phyloP scores from a whole-genome alignment of 306 rosid species.

The Cucumis cinereus region DNA sequence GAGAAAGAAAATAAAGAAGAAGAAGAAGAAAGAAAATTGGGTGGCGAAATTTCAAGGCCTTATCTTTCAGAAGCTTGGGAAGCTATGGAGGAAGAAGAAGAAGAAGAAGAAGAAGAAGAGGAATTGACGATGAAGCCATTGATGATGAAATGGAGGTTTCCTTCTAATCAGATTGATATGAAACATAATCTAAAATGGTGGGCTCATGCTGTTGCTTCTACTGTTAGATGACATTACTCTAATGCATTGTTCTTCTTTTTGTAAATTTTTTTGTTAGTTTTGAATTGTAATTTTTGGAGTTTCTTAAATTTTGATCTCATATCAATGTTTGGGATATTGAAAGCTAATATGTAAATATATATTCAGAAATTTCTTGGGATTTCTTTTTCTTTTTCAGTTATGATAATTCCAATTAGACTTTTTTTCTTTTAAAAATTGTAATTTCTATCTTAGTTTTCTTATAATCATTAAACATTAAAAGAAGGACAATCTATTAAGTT shows the following conservation, averaged over 20 bases:
- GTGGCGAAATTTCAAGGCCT: constrained; percentile 43
- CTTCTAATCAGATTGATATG: constrained; percentile 49
- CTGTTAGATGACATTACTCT: constrained; percentile 35
- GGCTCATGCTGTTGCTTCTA: constrained; percentile 85
- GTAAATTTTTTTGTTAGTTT: background rate
- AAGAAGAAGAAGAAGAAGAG: constrained; percentile 24
- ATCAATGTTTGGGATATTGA: background rate
- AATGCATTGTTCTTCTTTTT: background rate
- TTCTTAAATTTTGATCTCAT: background rate
- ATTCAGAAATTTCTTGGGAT: background rate
- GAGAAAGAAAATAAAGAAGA: constrained; percentile 7
- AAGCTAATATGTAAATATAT: background rate
- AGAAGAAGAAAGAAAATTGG: background rate
- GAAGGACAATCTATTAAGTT: no score
- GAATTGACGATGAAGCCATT: constrained; percentile 23
- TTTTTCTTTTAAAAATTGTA: no score
- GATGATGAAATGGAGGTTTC: constrained; percentile 57
- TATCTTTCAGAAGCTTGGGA: constrained; percentile 88
- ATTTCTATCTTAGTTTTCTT: no score
- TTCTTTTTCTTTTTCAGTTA: background rate
- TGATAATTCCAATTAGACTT: no score
- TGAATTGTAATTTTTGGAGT: background rate
- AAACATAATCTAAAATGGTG: constrained; percentile 62
- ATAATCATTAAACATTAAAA: no score
- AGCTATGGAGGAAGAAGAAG: constrained; percentile 26